These are phyloP conservation scores for Aspergillus bertholletiae DNA, from an alignment of 495 filamentous ascomycete genomes.

Conservation along the genomic window DNA sequence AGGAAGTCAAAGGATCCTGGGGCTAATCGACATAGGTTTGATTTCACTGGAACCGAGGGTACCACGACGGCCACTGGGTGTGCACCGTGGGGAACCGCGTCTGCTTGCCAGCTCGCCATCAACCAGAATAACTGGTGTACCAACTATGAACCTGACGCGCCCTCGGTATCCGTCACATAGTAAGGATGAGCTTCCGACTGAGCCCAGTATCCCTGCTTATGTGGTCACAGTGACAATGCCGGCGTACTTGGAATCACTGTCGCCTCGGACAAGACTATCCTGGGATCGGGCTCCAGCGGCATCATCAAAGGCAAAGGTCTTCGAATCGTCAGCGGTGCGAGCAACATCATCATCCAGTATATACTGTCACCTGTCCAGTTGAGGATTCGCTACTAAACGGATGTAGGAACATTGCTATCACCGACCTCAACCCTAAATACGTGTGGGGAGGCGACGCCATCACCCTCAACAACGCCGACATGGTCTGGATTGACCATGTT, in stretches of 20 bases:
- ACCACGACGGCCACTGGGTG: conserved; percentile 37
- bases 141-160: conserved; percentile 29
- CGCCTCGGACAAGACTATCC: conserved; percentile 39
- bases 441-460: conserved; percentile 48
- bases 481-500: conserved; percentile 48
- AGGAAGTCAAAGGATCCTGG: too few relatives aligned
- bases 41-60: conserved; percentile 40
- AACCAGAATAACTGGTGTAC: conserved; percentile 43
- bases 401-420: conserved; percentile 36
- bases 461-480: conserved; percentile 33
- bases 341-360: conserved; percentile 46
- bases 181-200: too few relatives aligned
- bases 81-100: conserved; percentile 37
- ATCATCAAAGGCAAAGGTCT: conserved; percentile 45
- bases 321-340: conserved; percentile 35
- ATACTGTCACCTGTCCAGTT: not conserved
- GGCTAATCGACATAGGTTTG: conserved; percentile 14
- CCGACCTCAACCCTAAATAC: conserved; percentile 43
- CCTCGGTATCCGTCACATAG: conserved; percentile 32
- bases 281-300: conserved; percentile 35
- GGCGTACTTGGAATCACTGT: conserved; percentile 37
- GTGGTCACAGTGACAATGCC: conserved; percentile 26
- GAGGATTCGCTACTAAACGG: conserved; percentile 7
- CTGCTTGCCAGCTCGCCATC: conserved; percentile 48
- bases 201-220: too few relatives aligned